Evolutionary conservation across 2,329 filamentous ascomycete species (phyloP), one percentile per base, ranked within the genome.

Genomic region (Alternaria brassicae): DNA sequence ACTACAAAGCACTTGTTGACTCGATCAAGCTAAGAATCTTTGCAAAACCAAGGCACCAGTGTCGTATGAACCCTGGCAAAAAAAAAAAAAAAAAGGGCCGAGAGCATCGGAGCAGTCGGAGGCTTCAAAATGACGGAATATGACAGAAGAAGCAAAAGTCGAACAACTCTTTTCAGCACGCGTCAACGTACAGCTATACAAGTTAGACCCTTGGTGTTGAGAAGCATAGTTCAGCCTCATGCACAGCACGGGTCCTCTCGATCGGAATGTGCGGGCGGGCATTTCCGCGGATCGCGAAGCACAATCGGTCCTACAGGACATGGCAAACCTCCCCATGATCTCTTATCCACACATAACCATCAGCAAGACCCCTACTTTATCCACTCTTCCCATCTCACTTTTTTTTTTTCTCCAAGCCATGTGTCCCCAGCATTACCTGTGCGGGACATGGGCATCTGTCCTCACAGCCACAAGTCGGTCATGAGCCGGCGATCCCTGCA

Each of bases 231-330:
- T 48, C 44, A 48, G 44, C 44, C 44, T 48, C 44, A 17, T 36
- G 30, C 44, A 36, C 28, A 27, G 50, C 50, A 53, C 19, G 50
- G 50, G 37, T 25, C 39, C 19, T 30, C 32, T 30, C 41, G 32
- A 50, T 50, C 48, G 32, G 41, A 8, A 15, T 27, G 3, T 34
- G 15, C 15, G 48, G 30, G 15, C 49, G 49, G 53, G 40, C 48
- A 25, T 34, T 53, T 27, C 49, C 55, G 55, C 37, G 21, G 41
- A 58, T 58, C 49, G 55, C 55, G 27, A 45, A 41, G 47, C 40
- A 53, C 19, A 48, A 58, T 58, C 55, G 55, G 55, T 48, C 55
- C 55, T 58, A 58, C 49, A 44, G 25, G 45, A 41, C 23, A 50
- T 27, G 50, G 15, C 32, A 34, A 45, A 44, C 30, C 47, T n/a